These are phyloP conservation scores for Globisporangium lucens DNA, from an alignment of 352 stramenopile genomes.

Conservation along the genomic window DNA sequence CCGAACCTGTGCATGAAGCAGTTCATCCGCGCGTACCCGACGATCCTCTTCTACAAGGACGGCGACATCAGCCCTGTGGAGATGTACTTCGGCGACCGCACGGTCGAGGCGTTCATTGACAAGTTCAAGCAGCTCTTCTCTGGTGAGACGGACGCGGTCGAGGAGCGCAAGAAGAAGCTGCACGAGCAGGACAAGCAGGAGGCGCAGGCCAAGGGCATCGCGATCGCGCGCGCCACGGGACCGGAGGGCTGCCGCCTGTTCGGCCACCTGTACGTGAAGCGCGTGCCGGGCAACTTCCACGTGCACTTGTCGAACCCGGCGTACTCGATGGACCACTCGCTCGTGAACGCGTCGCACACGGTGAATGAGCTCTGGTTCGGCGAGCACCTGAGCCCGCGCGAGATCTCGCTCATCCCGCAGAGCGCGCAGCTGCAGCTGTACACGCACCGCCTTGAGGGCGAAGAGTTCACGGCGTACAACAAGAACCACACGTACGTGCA, in stretches of 20 bases:
- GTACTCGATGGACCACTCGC: constrained; percentile 82
- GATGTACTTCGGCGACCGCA: constrained; percentile 95
- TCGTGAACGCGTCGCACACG: constrained; percentile 94
- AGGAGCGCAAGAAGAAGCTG: constrained; percentile 90
- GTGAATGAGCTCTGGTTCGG: constrained; percentile 98
- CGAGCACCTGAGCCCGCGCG: constrained; percentile 47
- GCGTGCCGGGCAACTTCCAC: constrained; percentile 98
- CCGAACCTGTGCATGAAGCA: constrained; percentile 92
- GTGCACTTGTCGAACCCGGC: constrained; percentile 97
- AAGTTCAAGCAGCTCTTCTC: constrained; percentile 90
- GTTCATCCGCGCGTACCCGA: constrained; percentile 96
- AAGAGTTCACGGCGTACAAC: constrained; percentile 87
- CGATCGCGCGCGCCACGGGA: constrained; percentile 58
- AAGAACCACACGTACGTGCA: constrained; percentile 98
- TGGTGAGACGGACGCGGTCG: constrained; percentile 64
- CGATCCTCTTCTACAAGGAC: constrained; percentile 95
- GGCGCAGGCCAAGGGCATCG: constrained; percentile 48
- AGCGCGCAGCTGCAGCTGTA: constrained; percentile 89
- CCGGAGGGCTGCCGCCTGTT: constrained; percentile 79
- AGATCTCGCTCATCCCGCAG: constrained; percentile 80
- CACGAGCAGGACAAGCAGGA: constrained; percentile 92
- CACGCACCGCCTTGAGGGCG: constrained; percentile 92
- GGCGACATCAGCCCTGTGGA: constrained; percentile 89
- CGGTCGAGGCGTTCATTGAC: constrained; percentile 85
- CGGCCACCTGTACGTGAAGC: constrained; percentile 81